Conservation (phyloP, 2,329 filamentous ascomycete genomes). For the Coleophoma cylindrospora region DNA sequence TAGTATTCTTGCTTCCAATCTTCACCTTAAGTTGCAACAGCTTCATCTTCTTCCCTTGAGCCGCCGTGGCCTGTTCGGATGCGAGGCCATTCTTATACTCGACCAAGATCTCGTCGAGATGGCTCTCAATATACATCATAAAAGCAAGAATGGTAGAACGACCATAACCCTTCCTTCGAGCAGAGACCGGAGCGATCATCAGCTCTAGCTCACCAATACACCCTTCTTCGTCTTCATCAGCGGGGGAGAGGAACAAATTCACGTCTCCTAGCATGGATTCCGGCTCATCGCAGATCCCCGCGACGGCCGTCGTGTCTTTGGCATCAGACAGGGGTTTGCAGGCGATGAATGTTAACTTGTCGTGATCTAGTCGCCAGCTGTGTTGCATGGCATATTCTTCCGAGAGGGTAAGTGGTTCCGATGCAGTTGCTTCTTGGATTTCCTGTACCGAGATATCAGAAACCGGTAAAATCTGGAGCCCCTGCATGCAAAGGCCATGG, state of each 20-base stretch:
- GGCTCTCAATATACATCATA: constrained; percentile 58
- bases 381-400: constrained; percentile 88
- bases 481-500: too few relatives aligned
- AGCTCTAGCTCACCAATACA: constrained; percentile 73
- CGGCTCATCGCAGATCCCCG: constrained; percentile 42
- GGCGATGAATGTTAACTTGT: constrained; percentile 91
- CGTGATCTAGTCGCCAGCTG: constrained; percentile 75
- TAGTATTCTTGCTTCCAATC: constrained; percentile 50
- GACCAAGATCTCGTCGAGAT: constrained; percentile 47
- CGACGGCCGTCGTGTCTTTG: background rate
- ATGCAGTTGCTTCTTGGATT: constrained; percentile 81
- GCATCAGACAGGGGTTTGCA: constrained; percentile 37
- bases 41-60: constrained; percentile 9
- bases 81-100: constrained; percentile 39
- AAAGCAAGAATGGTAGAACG: constrained; percentile 61
- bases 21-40: constrained; percentile 50
- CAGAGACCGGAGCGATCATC: constrained; percentile 65
- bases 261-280: constrained; percentile 66
- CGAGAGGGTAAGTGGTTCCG: constrained; percentile 71
- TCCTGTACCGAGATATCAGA: constrained; percentile 37
- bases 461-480: too few relatives aligned
- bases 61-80: background rate
- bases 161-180: constrained; percentile 62
- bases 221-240: constrained; percentile 35
- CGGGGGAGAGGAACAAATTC: constrained; percentile 71